phyloP scores from a whole-genome alignment of 257 asterid species.

The Pogostemon cablin region DNA sequence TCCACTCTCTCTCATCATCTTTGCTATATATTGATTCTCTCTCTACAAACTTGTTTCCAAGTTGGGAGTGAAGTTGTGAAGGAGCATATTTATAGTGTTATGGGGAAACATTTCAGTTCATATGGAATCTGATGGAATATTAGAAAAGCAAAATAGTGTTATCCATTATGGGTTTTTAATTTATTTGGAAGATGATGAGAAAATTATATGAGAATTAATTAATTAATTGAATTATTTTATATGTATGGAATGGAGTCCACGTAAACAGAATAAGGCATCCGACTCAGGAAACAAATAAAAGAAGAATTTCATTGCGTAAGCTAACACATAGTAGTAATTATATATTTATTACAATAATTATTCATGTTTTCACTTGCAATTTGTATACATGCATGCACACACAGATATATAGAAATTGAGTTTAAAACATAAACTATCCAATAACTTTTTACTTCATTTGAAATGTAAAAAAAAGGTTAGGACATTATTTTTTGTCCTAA shows the following conservation, averaged over 20 bases:
- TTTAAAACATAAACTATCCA: too few relatives aligned
- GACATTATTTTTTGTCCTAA: too few relatives aligned
- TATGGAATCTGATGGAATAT: constrained; percentile 46
- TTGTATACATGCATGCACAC: too few relatives aligned
- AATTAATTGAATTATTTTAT: neutral
- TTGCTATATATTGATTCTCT: neutral
- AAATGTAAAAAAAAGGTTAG: too few relatives aligned
- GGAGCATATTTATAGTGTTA: constrained; percentile 36
- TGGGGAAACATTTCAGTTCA: neutral
- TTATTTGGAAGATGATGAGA: constrained; percentile 50
- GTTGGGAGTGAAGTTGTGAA: constrained; percentile 18
- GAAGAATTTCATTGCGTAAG: constrained; percentile 43
- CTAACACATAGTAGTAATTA: constrained; percentile 25
- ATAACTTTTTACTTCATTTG: too few relatives aligned
- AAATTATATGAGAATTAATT: neutral
- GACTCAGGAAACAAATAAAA: constrained; percentile 46
- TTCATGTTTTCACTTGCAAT: neutral
- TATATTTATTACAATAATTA: neutral
- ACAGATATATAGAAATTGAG: too few relatives aligned
- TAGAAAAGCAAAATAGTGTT: constrained; percentile 28
- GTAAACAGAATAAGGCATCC: constrained; percentile 49
- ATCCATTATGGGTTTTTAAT: constrained; percentile 34
- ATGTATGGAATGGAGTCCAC: constrained; percentile 47
- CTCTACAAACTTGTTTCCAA: neutral
- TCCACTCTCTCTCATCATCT: constrained; percentile 15